Evolutionary conservation across 2,329 filamentous ascomycete genomes (phyloP), one percentile per base, ranked within the genome.

Genomic region (Botrytis elliptica): DNA sequence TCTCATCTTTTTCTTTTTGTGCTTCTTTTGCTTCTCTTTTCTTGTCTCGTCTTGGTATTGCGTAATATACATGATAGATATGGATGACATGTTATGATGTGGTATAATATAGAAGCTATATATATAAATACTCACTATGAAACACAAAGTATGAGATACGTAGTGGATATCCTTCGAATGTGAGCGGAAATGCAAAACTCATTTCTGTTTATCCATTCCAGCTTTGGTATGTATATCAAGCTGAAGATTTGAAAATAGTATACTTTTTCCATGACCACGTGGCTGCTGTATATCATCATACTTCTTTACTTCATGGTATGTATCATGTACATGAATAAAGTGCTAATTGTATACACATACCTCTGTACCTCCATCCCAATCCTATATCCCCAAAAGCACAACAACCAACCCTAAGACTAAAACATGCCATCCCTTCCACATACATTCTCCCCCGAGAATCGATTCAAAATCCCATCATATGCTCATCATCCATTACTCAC

Each of bases 351-450:
- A 55, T n/a, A 16, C 12, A 16, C 5, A 14, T n/a, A 52, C 49
- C 46, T 52, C 46, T 9, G 25, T 22, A 25, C 18, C 25, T 52
- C 25, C 25, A 52, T 55, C 25, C 25, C 25, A 55, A n/a, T 14
- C 10, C 9, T 10, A 52, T 5, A n/a, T n/a, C 12, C 49, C 12
- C 16, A n/a, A n/a, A n/a, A n/a, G 4, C 49, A 52, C 12, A 55
- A 3, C 0, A n/a, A 14, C 22, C 5, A 52, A 25, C 10, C 25
- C 5, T 5, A 52, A 55, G 10, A n/a, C 25, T 7, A 0, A n/a
- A n/a, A 55, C 4, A 55, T 55, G 1, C 12, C 12, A n/a, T 16
- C 4, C 1, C 25, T n/a, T n/a, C 49, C 8, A 14, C 12, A n/a
- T 3, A n/a, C 12, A 5, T 16, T 55, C 25, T n/a, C 12, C 49